These are phyloP conservation scores for Piper longum DNA, from an alignment of 164 flowering plant genomes.

Conservation along the genomic window DNA sequence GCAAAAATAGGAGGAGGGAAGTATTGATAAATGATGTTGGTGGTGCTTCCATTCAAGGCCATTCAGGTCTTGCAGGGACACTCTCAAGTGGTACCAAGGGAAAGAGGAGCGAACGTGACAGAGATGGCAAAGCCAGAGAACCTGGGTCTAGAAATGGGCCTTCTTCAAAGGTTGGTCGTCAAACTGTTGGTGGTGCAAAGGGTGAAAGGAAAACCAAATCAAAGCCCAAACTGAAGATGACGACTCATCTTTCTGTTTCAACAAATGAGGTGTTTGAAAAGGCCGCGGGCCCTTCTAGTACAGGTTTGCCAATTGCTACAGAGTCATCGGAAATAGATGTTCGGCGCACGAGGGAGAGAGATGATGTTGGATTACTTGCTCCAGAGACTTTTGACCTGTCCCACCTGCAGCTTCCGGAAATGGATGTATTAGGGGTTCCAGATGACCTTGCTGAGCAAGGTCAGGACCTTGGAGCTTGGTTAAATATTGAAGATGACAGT, in stretches of 20 bases:
- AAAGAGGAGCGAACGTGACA: conserved; percentile 84
- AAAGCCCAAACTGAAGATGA: conserved; percentile 70
- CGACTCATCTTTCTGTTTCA: conserved; percentile 56
- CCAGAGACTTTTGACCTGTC: conserved; percentile 52
- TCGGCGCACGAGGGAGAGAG: conserved; percentile 26
- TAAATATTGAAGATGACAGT: conserved; percentile 52
- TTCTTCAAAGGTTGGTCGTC: conserved; percentile 45
- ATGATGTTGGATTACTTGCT: conserved; percentile 14
- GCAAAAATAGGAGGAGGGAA: conserved; percentile 64
- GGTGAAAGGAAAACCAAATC: conserved; percentile 79
- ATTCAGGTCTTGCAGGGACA: conserved; percentile 38
- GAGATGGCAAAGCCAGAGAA: conserved; percentile 64
- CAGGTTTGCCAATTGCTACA: conserved; percentile 20
- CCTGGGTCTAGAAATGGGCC: conserved; percentile 35
- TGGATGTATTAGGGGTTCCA: conserved; percentile 42
- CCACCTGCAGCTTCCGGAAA: conserved; percentile 48
- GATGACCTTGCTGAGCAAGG: conserved; percentile 47
- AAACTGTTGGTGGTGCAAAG: conserved; percentile 40
- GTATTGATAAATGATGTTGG: conserved; percentile 66
- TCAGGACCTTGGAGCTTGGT: conserved; percentile 54
- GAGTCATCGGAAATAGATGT: conserved; percentile 23
- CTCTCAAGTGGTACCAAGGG: conserved; percentile 70
- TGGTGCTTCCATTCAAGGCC: conserved; percentile 20
- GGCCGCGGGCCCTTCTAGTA: conserved; percentile 39
- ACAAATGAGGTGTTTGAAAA: conserved; percentile 55